These are phyloP conservation scores for Talaromyces marneffei DNA, from an alignment of 2,329 filamentous ascomycete species.

Conservation along the genomic window DNA sequence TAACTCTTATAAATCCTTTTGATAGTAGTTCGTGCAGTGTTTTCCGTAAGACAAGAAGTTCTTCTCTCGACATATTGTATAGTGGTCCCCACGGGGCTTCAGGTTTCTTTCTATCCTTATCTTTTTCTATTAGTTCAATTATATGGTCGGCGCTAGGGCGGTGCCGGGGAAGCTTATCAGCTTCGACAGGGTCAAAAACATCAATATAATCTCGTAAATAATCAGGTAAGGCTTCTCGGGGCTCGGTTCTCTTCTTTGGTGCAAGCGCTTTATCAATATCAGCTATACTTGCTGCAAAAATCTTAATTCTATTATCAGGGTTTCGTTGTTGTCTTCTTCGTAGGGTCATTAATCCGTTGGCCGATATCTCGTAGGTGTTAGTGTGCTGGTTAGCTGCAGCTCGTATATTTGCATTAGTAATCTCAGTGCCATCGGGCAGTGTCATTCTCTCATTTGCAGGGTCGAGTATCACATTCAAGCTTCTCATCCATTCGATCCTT, in stretches of 20 bases:
- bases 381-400: not conserved
- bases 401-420: not conserved
- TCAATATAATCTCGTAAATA: slow-evolving; percentile 10
- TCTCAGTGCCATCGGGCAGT: not conserved
- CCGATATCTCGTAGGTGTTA: not conserved
- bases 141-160: slow-evolving; percentile 16
- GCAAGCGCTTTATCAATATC: not conserved
- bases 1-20: slow-evolving; percentile 18
- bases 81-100: slow-evolving; percentile 14
- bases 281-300: not conserved
- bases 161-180: slow-evolving; percentile 14
- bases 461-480: not conserved
- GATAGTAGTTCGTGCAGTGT: no score
- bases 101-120: slow-evolving; percentile 9
- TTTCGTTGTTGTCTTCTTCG: not conserved
- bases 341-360: not conserved
- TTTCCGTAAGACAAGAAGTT: no score
- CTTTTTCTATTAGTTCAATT: slow-evolving; percentile 15
- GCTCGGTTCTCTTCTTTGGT: slow-evolving; percentile 8
- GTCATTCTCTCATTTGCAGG: not conserved
- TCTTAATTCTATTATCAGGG: not conserved
- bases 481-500: not conserved
- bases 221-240: slow-evolving; percentile 5
- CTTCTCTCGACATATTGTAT: slow-evolving; percentile 16
- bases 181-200: slow-evolving; percentile 11